Evolutionary conservation across 2,329 filamentous ascomycete species (phyloP).

Genomic region (Exophiala sp.): DNA sequence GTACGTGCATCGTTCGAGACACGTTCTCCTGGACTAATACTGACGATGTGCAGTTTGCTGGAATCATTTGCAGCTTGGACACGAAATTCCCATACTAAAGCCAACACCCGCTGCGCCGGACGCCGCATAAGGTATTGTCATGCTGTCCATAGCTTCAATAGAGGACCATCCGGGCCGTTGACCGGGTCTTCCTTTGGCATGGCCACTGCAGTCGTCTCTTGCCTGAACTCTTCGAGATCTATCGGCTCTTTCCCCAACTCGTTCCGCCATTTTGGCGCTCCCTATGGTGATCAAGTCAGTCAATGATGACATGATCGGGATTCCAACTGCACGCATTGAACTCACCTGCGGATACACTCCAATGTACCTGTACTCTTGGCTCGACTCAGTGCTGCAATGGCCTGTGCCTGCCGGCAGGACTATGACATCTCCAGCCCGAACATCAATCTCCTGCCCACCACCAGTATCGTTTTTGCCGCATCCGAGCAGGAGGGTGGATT

Average conservation of each 20-base stretch:
- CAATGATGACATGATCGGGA: slow-evolving; percentile 28
- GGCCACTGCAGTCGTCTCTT: slow-evolving; percentile 21
- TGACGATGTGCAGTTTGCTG: slow-evolving; percentile 19
- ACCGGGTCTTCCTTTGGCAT: slow-evolving; percentile 26
- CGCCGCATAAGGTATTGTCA: too few relatives aligned
- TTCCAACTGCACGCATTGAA: too few relatives aligned
- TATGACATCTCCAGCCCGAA: slow-evolving; percentile 34
- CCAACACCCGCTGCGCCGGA: too few relatives aligned
- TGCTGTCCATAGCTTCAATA: slow-evolving; percentile 21
- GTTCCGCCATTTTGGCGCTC: slow-evolving; percentile 24
- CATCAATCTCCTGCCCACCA: slow-evolving; percentile 21
- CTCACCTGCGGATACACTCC: slow-evolving; percentile 35
- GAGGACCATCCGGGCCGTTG: slow-evolving; percentile 19
- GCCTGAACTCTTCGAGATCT: slow-evolving; percentile 12
- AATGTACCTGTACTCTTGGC: slow-evolving; percentile 34
- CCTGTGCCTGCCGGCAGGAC: slow-evolving; percentile 36
- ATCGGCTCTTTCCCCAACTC: slow-evolving; percentile 25
- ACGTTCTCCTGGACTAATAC: neutral
- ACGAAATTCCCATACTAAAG: neutral
- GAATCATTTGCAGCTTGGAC: slow-evolving; percentile 10
- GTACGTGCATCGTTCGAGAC: slow-evolving; percentile 35
- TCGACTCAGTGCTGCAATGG: slow-evolving; percentile 32
- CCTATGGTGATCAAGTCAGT: slow-evolving; percentile 8
- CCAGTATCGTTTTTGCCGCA: slow-evolving; percentile 27
- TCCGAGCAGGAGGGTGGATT: slow-evolving; percentile 27